Percentiles rank a stretch among this genome's conserved stretches.
Evolutionary conservation across 2,329 filamentous ascomycete species (phyloP).

Genomic region (Alternaria rosae): DNA sequence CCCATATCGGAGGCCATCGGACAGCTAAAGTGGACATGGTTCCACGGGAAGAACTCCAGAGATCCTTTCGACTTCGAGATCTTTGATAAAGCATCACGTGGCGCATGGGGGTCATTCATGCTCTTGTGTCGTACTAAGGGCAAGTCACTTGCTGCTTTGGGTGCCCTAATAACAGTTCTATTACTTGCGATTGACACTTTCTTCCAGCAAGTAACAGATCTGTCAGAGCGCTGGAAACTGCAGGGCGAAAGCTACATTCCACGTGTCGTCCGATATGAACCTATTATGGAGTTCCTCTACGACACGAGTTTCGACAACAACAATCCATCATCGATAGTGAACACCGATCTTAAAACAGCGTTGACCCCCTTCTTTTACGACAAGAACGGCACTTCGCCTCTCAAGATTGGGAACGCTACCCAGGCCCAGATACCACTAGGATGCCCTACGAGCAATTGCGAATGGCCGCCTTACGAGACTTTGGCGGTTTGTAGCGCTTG

Average conservation of each 20-base stretch:
- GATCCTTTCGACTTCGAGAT: slow-evolving; percentile 41
- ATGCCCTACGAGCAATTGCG: slow-evolving; percentile 35
- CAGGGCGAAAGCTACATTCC: slow-evolving; percentile 24
- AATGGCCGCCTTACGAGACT: slow-evolving; percentile 30
- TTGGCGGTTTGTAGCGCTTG: slow-evolving; percentile 36
- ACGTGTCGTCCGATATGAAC: slow-evolving; percentile 10
- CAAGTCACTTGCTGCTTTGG: slow-evolving; percentile 27
- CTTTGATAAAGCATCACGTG: slow-evolving; percentile 40
- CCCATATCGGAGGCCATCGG: slow-evolving; percentile 40
- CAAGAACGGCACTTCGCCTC: slow-evolving; percentile 24
- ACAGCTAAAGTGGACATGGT: slow-evolving; percentile 46
- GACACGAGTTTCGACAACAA: neutral
- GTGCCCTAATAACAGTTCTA: slow-evolving; percentile 28
- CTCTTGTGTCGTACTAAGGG: slow-evolving; percentile 29
- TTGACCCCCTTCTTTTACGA: slow-evolving; percentile 25
- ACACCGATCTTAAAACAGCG: neutral
- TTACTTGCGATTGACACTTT: slow-evolving; percentile 38
- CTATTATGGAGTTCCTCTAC: neutral
- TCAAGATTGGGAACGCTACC: slow-evolving; percentile 20
- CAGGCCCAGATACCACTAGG: slow-evolving; percentile 33
- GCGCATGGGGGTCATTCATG: slow-evolving; percentile 30
- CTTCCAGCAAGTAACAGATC: slow-evolving; percentile 39
- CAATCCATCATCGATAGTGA: neutral
- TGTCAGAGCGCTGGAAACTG: slow-evolving; percentile 13
- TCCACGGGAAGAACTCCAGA: slow-evolving; percentile 21